Percentiles rank a stretch among this genome's conserved stretches.
phyloP scores from a whole-genome alignment of 106 monocot genomes.

The Dioscorea alata region DNA sequence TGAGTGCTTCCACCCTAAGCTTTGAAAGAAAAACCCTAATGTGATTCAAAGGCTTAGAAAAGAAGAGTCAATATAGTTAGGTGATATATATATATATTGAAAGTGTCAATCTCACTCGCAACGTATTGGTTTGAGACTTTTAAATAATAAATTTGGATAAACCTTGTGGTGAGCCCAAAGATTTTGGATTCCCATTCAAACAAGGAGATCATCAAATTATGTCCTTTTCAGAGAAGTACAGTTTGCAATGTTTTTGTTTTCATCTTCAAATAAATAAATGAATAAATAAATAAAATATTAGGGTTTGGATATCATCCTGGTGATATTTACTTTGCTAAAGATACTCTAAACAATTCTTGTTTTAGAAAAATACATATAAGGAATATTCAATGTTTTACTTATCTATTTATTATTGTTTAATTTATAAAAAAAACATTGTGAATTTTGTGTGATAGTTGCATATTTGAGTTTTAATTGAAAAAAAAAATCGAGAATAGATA shows the following conservation, averaged over 20 bases:
- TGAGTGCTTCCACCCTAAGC: not conserved
- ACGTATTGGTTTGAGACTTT: slow-evolving; percentile 8
- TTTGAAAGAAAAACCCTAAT: not conserved
- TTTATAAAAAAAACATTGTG: too few relatives aligned
- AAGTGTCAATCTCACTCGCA: slow-evolving; percentile 2
- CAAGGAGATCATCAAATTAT: not conserved
- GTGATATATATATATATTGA: not conserved
- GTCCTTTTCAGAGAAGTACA: slow-evolving; percentile 1
- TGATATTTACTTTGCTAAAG: too few relatives aligned
- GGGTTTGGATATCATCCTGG: too few relatives aligned
- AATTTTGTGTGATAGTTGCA: too few relatives aligned
- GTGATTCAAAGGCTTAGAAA: not conserved
- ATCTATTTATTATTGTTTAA: too few relatives aligned
- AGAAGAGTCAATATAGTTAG: slow-evolving; percentile 8
- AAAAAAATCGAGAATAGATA: too few relatives aligned
- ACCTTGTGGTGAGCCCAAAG: not conserved
- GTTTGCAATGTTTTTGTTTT: not conserved
- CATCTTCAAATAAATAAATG: not conserved
- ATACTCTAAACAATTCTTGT: too few relatives aligned
- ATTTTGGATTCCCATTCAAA: not conserved
- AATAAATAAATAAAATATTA: too few relatives aligned
- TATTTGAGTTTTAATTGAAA: too few relatives aligned
- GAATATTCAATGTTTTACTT: too few relatives aligned
- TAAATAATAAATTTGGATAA: slow-evolving; percentile 4
- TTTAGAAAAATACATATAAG: too few relatives aligned